Base-by-base conservation (phyloP, 116 monocot genomes). In the Papilionanthe hybrid region DNA sequence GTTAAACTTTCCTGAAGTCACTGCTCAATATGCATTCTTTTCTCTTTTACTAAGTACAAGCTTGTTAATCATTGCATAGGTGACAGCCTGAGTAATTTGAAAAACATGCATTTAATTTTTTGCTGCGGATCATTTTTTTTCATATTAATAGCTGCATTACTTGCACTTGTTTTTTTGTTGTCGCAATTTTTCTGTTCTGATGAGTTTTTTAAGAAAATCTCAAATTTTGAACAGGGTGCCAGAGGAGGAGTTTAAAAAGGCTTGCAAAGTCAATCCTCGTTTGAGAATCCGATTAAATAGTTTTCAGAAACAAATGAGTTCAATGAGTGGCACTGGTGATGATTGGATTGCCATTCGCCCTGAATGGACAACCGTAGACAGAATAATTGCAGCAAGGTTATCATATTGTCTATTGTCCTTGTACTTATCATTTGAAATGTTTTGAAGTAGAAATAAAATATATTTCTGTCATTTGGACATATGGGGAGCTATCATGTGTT, bases 301-400 rank as follows among this genome's bases (percentile, higher is more conserved):
- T 72, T 98, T 93, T 27, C 84, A 83, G 45, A 89, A 87, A 45
- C 94, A 91, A 82, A 86, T 88, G 88, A 90, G 91, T 60, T 87
- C 83, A 13, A 47, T 88, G 58, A 82, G 84, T 48, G 87, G 81
- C 20, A 84, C 89, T 20, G 91, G 87, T 68, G 98, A 98, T 79
- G 98, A 98, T 30, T 94, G 87, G 88, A 83, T 90, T 87, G 88
- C 93, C 57, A 86, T 98, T 85, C 86, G 94, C 76, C 94, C 93
- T 73, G 98, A 98, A 82, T 98, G 98, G 98, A 98, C 94, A 17
- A 88, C 93, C 43, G 93, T 93, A 69, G 98, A 98, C 84, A 91
- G 94, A 86, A 88, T 98, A 68, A 55, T 98, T 47, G 83, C 94
- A 56, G 90, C 81, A 89, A 91, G 93, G 93, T 94, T 79, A 22